These are phyloP conservation scores for Vitis riparia DNA, from an alignment of 164 flowering plant species.

Conservation along the genomic window DNA sequence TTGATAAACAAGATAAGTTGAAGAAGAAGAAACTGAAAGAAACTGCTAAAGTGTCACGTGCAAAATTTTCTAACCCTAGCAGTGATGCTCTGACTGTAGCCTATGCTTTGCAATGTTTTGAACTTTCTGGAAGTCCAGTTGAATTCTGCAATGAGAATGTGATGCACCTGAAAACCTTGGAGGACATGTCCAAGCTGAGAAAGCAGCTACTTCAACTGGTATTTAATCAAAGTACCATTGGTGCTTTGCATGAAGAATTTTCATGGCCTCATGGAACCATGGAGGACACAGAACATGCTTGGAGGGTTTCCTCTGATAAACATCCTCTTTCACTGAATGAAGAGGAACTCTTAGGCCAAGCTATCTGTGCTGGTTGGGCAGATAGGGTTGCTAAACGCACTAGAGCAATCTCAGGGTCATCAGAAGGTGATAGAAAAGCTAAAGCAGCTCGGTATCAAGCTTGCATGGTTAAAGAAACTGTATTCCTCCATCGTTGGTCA, in stretches of 20 bases:
- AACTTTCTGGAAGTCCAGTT: constrained; percentile 45
- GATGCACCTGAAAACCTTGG: constrained; percentile 82
- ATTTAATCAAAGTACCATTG: constrained; percentile 35
- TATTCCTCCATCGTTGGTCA: constrained; percentile 79
- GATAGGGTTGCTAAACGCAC: constrained; percentile 83
- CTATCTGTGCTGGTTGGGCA: constrained; percentile 98
- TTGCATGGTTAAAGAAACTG: constrained; percentile 67
- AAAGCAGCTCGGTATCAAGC: constrained; percentile 70
- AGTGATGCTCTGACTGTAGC: constrained; percentile 87
- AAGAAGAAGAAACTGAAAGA: constrained; percentile 63
- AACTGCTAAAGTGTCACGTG: constrained; percentile 52
- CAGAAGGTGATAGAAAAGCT: constrained; percentile 46
- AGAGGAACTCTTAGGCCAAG: constrained; percentile 76
- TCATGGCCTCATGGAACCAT: constrained; percentile 68
- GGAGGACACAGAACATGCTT: constrained; percentile 67
- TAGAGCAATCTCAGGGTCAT: constrained; percentile 29
- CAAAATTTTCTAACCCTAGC: constrained; percentile 62
- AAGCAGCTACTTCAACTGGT: constrained; percentile 79
- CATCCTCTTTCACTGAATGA: constrained; percentile 55
- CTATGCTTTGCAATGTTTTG: constrained; percentile 81
- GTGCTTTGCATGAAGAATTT: constrained; percentile 41
- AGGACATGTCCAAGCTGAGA: constrained; percentile 94
- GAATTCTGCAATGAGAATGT: constrained; percentile 66
- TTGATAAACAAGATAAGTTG: constrained; percentile 43
- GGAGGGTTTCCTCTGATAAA: constrained; percentile 59